Evolutionary conservation across 2,329 filamentous ascomycete genomes (phyloP).

Genomic region (Macrophomina pseudophaseolina): DNA sequence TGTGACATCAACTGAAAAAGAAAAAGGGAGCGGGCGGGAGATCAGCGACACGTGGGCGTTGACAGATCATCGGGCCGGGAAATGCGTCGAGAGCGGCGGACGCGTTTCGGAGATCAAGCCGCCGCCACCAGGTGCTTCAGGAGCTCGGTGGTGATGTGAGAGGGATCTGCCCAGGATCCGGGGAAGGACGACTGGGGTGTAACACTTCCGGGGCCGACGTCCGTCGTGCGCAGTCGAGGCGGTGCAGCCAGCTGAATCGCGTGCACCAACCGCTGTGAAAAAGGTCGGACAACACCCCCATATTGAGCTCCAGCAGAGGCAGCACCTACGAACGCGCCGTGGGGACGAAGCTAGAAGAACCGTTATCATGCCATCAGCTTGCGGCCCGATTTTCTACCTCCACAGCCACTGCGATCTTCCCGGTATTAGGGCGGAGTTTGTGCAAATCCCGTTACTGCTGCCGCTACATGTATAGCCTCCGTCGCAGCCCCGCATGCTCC

Average conservation of each 20-base stretch:
- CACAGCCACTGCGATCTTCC: not conserved
- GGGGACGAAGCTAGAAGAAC: too few species aligned
- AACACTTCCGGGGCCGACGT: not conserved
- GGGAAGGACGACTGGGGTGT: not conserved
- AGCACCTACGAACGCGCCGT: not conserved
- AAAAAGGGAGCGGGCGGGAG: not conserved
- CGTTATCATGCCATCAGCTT: not conserved
- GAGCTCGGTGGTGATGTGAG: not conserved
- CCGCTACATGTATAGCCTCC: not conserved
- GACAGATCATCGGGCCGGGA: not conserved
- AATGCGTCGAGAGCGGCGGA: not conserved
- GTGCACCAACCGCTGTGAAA: not conserved
- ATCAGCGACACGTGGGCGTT: conserved; percentile 21
- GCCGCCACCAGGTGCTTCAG: not conserved
- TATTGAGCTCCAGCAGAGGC: not conserved
- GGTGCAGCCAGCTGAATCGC: not conserved
- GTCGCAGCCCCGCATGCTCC: not conserved
- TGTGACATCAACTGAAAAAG: conserved; percentile 8
- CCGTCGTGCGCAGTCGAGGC: not conserved
- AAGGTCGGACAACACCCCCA: not conserved
- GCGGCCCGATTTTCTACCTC: not conserved
- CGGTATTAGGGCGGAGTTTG: not conserved
- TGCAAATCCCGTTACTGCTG: not conserved
- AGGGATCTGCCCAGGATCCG: conserved; percentile 6
- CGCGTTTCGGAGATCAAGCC: not conserved